phyloP scores from a whole-genome alignment of 805 yeast species.

The Kazachstania bromeliacearum region DNA sequence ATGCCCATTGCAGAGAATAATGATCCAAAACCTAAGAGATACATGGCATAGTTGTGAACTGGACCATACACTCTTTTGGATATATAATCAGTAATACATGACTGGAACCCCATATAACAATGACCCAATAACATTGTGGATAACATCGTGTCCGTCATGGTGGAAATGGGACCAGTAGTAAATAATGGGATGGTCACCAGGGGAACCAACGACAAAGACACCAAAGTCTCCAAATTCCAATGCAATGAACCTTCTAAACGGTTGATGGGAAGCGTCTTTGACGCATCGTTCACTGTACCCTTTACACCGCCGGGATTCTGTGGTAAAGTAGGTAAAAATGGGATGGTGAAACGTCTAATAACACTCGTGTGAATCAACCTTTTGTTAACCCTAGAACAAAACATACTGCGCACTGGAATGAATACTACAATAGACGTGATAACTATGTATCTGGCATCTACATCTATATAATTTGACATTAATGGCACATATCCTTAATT shows the following conservation, averaged over 20 bases:
- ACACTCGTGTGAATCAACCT: too few relatives aligned
- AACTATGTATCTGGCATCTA: too few relatives aligned
- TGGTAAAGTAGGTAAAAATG: constrained; percentile 48
- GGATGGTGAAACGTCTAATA: constrained; percentile 20
- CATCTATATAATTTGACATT: too few relatives aligned
- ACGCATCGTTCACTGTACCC: constrained; percentile 88
- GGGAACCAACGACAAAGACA: constrained; percentile 67
- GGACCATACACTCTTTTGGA: constrained; percentile 78
- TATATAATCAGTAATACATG: constrained; percentile 91
- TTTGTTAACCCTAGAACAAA: too few relatives aligned
- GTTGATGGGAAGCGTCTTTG: constrained; percentile 49
- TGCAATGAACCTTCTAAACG: constrained; percentile 75
- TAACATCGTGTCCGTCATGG: constrained; percentile 62
- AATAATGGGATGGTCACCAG: constrained; percentile 64
- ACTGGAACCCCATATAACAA: constrained; percentile 73
- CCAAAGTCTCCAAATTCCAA: constrained; percentile 76
- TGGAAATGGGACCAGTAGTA: constrained; percentile 54
- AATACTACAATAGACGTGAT: too few relatives aligned
- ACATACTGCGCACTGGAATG: too few relatives aligned
- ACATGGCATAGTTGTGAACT: constrained; percentile 60
- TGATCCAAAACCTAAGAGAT: constrained; percentile 62
- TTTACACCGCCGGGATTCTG: constrained; percentile 85
- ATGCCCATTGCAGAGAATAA: constrained; percentile 67
- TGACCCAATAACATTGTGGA: constrained; percentile 62
- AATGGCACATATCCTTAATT: too few relatives aligned